phyloP scores from a whole-genome alignment of 2,329 filamentous ascomycete species.

The Nigrospora osmanthi region DNA sequence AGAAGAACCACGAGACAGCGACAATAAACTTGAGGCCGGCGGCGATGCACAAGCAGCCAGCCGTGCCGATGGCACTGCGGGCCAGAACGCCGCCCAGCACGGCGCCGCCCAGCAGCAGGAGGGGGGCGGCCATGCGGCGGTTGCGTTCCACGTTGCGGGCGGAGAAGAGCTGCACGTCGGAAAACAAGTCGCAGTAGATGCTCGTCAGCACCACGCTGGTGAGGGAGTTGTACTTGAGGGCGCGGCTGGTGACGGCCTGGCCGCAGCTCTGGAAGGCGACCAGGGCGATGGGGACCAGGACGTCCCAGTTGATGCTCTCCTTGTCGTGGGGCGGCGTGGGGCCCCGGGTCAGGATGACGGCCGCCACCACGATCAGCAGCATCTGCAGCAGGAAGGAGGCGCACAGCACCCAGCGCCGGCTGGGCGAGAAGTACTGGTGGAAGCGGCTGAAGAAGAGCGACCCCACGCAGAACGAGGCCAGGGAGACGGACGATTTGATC shows the following conservation, averaged over 20 bases:
- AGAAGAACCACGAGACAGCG: slow-evolving; percentile 50
- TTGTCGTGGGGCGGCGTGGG: slow-evolving; percentile 26
- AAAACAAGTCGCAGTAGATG: slow-evolving; percentile 75
- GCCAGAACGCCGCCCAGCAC: slow-evolving; percentile 42
- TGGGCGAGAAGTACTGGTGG: slow-evolving; percentile 54
- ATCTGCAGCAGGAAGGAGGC: slow-evolving; percentile 48
- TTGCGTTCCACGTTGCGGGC: slow-evolving; percentile 40
- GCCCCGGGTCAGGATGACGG: slow-evolving; percentile 42
- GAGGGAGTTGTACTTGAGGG: slow-evolving; percentile 60
- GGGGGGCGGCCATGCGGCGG: slow-evolving; percentile 38
- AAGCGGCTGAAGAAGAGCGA: slow-evolving; percentile 64
- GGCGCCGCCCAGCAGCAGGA: slow-evolving; percentile 40
- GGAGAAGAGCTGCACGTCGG: slow-evolving; percentile 45
- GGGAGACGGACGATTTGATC: slow-evolving; percentile 65
- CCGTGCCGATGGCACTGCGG: slow-evolving; percentile 37
- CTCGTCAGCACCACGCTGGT: slow-evolving; percentile 77
- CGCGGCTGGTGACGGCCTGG: slow-evolving; percentile 67
- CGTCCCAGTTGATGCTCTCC: slow-evolving; percentile 46
- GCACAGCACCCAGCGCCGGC: slow-evolving; percentile 58
- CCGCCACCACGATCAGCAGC: slow-evolving; percentile 40
- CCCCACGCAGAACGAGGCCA: slow-evolving; percentile 63
- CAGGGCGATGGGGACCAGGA: slow-evolving; percentile 59
- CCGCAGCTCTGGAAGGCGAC: slow-evolving; percentile 73
- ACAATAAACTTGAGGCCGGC: slow-evolving; percentile 47
- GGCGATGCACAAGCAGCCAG: slow-evolving; percentile 52